Base-by-base conservation (phyloP, 768 basidiomycete species). In the Xerocomellus amylosporus region DNA sequence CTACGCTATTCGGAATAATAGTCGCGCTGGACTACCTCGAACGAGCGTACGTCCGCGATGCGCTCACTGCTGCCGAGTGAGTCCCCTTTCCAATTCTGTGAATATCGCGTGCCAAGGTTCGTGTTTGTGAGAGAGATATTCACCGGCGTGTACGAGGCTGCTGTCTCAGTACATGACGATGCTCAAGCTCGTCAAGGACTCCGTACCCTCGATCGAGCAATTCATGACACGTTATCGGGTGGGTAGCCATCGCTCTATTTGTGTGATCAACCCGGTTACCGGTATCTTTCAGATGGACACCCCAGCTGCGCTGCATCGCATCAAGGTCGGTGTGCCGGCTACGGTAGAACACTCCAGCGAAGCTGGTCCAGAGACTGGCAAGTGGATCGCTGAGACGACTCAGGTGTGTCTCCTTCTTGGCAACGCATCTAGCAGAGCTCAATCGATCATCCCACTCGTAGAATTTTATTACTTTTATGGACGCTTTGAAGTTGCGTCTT, bases 391-490 rank as follows among this genome's bases (percentile, higher is more conserved):
- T 9, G 93, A 98, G 71, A 98, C 96, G 6, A 98, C 96, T 0
- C 92, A 96, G 81, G 95, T 91, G 34, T 43, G 71, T 63, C 14
- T 13, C 8, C 43, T 38, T 39, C 43, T 38, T 39, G 12, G 20
- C 14, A 6, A 22, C 1, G 2, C 19, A 34, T 47, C 24, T 7
- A 0, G 34, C 24, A n/a, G 20, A 2, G 14, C 12, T 17, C 17
- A 9, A 37, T 22, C 14, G 10, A 33, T 7, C 1, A 0, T 15
- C 22, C 34, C 4, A 38, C 42, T n/a, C 53, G 1, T 63, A 98
- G 93, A 89, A 86, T 69, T 99, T 98, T 58, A 98, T 99, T 60
- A 98, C 96, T 0, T 95, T 98, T 60, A 97, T 98, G 92, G 97
- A 99, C 62, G 96, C 94, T 1, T 78, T 98, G 26, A 95, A 94